These are phyloP conservation scores for Cyberlindnera xishuangbannaensis DNA, from an alignment of 805 yeast species.

Conservation along the genomic window DNA sequence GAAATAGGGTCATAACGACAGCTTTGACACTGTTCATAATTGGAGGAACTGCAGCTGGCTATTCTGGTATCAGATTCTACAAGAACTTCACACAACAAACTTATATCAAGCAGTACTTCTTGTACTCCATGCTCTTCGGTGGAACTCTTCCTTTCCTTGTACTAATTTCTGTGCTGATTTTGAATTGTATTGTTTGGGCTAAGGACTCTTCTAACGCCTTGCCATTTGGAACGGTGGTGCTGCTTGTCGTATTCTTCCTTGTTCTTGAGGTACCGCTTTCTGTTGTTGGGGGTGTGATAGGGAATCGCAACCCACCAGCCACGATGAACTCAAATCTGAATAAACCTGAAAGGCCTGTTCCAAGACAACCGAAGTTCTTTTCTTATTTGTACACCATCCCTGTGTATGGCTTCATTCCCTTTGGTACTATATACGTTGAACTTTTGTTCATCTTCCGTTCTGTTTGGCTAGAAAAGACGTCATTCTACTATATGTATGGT, in stretches of 20 bases:
- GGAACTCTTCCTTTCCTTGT: conserved; percentile 42
- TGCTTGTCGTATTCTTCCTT: conserved; percentile 53
- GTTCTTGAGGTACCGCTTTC: conserved; percentile 72
- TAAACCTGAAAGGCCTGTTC: conserved; percentile 22
- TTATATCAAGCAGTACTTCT: conserved; percentile 6
- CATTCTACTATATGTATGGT: conserved; percentile 77
- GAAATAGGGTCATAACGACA: conserved; percentile 61
- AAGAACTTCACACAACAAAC: conserved; percentile 43
- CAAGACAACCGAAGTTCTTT: conserved; percentile 31
- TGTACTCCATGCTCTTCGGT: conserved; percentile 40
- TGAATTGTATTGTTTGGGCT: conserved; percentile 72
- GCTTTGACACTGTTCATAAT: conserved; percentile 54
- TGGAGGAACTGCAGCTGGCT: conserved; percentile 75
- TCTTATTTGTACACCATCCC: conserved; percentile 28
- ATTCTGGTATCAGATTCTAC: conserved; percentile 57
- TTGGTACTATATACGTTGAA: conserved; percentile 76
- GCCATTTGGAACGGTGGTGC: conserved; percentile 70
- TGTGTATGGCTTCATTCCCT: conserved; percentile 69
- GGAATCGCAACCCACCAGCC: conserved; percentile 30
- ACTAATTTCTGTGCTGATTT: conserved; percentile 42
- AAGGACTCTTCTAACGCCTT: conserved; percentile 68
- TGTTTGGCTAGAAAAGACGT: conserved; percentile 73
- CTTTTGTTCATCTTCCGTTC: conserved; percentile 66
- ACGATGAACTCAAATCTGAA: conserved; percentile 14
- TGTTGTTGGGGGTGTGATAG: conserved; percentile 58